These are phyloP conservation scores for Cutaneotrichosporon sp. DNA, from an alignment of 1,284 basidiomycete species.

Conservation along the genomic window DNA sequence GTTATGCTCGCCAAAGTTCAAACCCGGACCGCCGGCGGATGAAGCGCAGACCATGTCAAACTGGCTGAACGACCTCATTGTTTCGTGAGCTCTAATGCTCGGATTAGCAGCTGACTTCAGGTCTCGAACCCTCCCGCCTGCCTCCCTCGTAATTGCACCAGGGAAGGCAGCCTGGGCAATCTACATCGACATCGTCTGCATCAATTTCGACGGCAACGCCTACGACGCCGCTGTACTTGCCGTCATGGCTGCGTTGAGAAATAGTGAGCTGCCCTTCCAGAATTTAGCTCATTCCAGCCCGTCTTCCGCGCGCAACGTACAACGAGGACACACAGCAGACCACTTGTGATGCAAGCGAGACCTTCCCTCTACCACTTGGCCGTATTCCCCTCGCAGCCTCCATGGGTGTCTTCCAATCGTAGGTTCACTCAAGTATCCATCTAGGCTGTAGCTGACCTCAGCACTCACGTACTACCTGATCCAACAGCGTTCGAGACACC, in stretches of 20 bases:
- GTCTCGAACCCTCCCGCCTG: conserved; percentile 61
- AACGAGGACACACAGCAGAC: conserved; percentile 64
- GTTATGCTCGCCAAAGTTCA: conserved; percentile 86
- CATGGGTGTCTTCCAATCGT: conserved; percentile 80
- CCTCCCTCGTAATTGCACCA: conserved; percentile 70
- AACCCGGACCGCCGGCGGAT: conserved; percentile 85
- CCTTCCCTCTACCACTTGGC: conserved; percentile 49
- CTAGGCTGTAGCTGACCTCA: conserved; percentile 15
- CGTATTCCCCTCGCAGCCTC: conserved; percentile 61
- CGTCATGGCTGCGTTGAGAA: conserved; percentile 76
- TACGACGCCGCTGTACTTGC: conserved; percentile 87
- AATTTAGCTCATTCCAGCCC: conserved; percentile 52
- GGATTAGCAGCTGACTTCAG: conserved; percentile 48
- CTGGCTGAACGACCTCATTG: conserved; percentile 67
- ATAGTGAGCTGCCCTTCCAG: conserved; percentile 57
- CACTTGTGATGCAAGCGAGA: conserved; percentile 59
- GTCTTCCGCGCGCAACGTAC: conserved; percentile 67
- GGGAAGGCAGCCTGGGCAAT: conserved; percentile 82
- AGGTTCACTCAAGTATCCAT: conserved; percentile 35
- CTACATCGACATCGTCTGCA: conserved; percentile 88
- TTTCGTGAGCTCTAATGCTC: conserved; percentile 54
- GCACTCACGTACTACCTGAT: conserved; percentile 67
- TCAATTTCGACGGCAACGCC: conserved; percentile 94
- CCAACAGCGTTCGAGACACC: conserved; percentile 87
- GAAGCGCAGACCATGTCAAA: conserved; percentile 86